Percentiles rank a stretch among this genome's conserved stretches.
phyloP scores from a whole-genome alignment of 345 rosid species.

The Salix caprea region DNA sequence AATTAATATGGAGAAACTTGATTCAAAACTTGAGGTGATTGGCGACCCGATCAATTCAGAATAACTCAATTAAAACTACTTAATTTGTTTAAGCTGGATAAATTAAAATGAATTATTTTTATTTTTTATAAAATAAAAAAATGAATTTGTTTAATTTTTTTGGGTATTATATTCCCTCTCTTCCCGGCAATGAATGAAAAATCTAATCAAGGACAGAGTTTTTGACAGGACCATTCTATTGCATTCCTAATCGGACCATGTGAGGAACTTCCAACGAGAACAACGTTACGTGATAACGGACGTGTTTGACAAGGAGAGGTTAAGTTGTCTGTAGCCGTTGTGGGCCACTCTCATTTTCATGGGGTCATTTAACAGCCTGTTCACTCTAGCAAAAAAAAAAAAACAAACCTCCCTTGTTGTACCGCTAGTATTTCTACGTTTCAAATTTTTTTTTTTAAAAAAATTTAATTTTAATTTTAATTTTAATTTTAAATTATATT shows the following conservation, averaged over 20 bases:
- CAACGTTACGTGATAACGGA: conserved; percentile 19
- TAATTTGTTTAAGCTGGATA: too few relatives aligned
- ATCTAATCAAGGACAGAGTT: neutral
- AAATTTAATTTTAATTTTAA: too few relatives aligned
- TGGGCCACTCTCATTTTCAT: conserved; percentile 19
- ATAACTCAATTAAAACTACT: too few relatives aligned
- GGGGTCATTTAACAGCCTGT: conserved; percentile 35
- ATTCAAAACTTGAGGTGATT: too few relatives aligned
- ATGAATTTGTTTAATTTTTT: too few relatives aligned
- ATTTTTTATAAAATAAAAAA: too few relatives aligned
- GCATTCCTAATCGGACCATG: conserved; percentile 4
- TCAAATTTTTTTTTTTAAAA: too few relatives aligned
- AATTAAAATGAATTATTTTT: too few relatives aligned
- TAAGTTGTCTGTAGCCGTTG: conserved; percentile 15
- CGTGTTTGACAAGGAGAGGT: conserved; percentile 21
- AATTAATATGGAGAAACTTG: too few relatives aligned
- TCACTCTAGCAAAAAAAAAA: conserved; percentile 4
- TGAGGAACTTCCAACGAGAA: conserved; percentile 10
- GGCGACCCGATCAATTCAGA: too few relatives aligned
- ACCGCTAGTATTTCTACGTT: too few relatives aligned
- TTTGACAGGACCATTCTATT: conserved; percentile 15
- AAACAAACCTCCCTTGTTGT: neutral
- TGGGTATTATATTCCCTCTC: neutral
- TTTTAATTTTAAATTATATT: too few relatives aligned
- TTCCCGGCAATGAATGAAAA: neutral